Conservation (phyloP, 2,329 filamentous ascomycete species). For the Aureobasidium sp. region DNA sequence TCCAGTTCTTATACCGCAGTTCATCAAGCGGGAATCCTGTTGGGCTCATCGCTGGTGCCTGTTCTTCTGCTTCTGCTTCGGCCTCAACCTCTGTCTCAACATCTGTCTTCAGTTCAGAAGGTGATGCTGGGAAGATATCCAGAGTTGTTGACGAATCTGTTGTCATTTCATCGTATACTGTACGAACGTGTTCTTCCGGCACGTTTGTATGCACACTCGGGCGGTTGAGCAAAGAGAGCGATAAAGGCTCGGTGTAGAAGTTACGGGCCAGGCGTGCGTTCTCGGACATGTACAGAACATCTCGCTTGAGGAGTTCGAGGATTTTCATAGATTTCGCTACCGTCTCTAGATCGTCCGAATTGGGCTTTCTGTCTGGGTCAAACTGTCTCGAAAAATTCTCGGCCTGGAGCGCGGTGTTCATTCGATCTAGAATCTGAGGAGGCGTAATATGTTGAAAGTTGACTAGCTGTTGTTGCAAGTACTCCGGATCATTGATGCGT, state of each 20-base stretch:
- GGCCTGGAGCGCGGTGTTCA: not conserved
- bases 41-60: slow-evolving; percentile 18
- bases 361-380: no score
- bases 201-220: slow-evolving; percentile 12
- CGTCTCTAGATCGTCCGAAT: not conserved
- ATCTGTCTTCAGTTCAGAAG: not conserved
- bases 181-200: slow-evolving; percentile 23
- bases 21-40: slow-evolving; percentile 35
- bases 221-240: slow-evolving; percentile 25
- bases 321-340: not conserved
- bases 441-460: not conserved
- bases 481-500: slow-evolving; percentile 13
- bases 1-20: slow-evolving; percentile 43
- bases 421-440: not conserved
- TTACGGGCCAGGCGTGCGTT: slow-evolving; percentile 22
- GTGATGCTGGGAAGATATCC: not conserved
- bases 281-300: not conserved
- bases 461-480: slow-evolving; percentile 17
- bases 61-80: not conserved
- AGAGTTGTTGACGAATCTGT: slow-evolving; percentile 19
- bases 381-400: not conserved
- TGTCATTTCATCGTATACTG: slow-evolving; percentile 37
- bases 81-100: not conserved
- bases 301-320: not conserved
- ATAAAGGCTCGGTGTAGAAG: slow-evolving; percentile 26